A percentile compares a stretch with the other conserved stretches of the same genome.
Conservation (phyloP, 192 early-diverging fungal species). For the Entomortierella lignicola region DNA sequence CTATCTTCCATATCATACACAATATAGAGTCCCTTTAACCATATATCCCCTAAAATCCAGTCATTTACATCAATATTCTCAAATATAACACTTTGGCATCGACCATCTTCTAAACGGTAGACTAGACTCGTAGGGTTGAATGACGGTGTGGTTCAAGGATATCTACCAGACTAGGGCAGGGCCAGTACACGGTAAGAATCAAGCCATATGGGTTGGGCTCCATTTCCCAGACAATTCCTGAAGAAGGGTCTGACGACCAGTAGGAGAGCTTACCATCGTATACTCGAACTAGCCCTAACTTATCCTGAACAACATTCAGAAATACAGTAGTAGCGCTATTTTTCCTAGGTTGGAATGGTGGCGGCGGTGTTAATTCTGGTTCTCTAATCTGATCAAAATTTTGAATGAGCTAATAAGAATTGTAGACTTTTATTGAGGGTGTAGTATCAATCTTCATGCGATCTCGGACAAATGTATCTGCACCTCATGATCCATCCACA, state of each 20-base stretch:
- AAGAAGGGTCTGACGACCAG: slow-evolving; percentile 33
- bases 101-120: slow-evolving; percentile 18
- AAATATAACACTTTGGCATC: slow-evolving; percentile 43
- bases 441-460: slow-evolving; percentile 27
- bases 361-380: neutral
- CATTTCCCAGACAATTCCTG: slow-evolving; percentile 26
- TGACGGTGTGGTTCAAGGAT: slow-evolving; percentile 11
- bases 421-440: neutral
- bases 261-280: slow-evolving; percentile 28
- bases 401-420: neutral
- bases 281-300: slow-evolving; percentile 15
- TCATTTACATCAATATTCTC: slow-evolving; percentile 19
- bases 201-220: slow-evolving; percentile 12
- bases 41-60: slow-evolving; percentile 45
- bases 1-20: slow-evolving; percentile 38
- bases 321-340: slow-evolving; percentile 20
- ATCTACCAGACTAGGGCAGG: slow-evolving; percentile 42
- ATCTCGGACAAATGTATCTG: slow-evolving; percentile 41
- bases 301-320: slow-evolving; percentile 34
- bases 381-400: neutral
- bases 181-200: slow-evolving; percentile 36
- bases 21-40: slow-evolving; percentile 29
- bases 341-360: neutral
- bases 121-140: slow-evolving; percentile 34
- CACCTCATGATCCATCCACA: slow-evolving; percentile 41